Evolutionary conservation across 768 basidiomycete species (phyloP), one percentile per base, ranked within the genome.

Genomic region (Macrolepiota fuliginosa): DNA sequence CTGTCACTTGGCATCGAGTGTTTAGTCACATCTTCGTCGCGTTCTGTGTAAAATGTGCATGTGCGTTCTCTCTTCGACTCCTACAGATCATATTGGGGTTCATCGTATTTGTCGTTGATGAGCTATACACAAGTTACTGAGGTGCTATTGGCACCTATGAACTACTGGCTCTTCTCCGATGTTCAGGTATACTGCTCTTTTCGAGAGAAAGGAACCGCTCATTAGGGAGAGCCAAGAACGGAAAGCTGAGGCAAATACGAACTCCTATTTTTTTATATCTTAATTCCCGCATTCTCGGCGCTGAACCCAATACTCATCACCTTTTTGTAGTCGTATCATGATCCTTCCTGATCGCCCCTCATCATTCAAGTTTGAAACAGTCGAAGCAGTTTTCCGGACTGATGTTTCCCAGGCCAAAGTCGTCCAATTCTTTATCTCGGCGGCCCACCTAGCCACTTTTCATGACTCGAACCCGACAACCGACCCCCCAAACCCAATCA

Each of bases 131-230:
- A 19, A 24, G 13, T 47, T 42, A 15, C n/a, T 39, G 57, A 58
- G 57, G 50, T 58, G 49, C 57, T 27, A 4, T 37, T n/a, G 57
- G 57, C 24, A 51, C 50, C 47, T 17, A 39, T 58, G 57, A 39
- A 27, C 36, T 22, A 22, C 4, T 13, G 37, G 47, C 47, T 17
- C 17, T 17, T 22, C 9, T 19, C 32, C 17, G 12, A 17, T 24
- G 35, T 50, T 58, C 57, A 10, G 57, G 57, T 58, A 58, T 13
- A 58, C 57, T 58, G 29, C 57, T 58, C 32, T 19, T 45, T 19
- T 50, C 1, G 3, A 32, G 27, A 57, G 56, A 17, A 50, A 58
- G 57, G 46, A 58, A 51, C 57, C 57, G 57, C 36, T 49, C 37
- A 22, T 11, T 37, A 17, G 49, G 36, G 19, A 37, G 7, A 27